Conservation (phyloP, 371 early-diverging fungal species). For the Lichtheimia ramosa region DNA sequence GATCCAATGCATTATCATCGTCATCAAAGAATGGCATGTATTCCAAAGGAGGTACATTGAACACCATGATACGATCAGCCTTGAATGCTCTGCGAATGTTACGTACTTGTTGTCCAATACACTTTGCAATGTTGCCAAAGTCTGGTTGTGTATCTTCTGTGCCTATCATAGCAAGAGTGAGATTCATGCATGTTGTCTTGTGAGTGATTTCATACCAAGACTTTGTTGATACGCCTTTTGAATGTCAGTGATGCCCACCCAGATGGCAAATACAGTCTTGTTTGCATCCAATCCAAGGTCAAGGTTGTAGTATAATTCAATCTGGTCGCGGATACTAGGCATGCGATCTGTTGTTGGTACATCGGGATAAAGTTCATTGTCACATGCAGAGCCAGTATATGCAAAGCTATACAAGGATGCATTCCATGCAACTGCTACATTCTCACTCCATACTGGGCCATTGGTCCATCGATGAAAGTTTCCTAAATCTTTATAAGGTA, state of each 20-base stretch:
- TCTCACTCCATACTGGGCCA: constrained; percentile 49
- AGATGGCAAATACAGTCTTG: constrained; percentile 50
- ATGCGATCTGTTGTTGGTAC: constrained; percentile 17
- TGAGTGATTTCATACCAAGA: constrained; percentile 15
- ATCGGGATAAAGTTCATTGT: constrained; percentile 27
- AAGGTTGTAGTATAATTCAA: constrained; percentile 38
- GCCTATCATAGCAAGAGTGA: background rate
- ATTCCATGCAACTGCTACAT: constrained; percentile 45
- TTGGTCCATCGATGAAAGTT: constrained; percentile 40
- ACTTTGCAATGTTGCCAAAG: constrained; percentile 21
- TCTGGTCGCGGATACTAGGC: constrained; percentile 45
- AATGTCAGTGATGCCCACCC: constrained; percentile 46
- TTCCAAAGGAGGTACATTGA: constrained; percentile 41
- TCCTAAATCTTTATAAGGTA: constrained; percentile 26
- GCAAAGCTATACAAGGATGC: constrained; percentile 42
- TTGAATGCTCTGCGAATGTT: constrained; percentile 29
- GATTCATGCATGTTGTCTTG: no score
- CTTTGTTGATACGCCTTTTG: constrained; percentile 17
- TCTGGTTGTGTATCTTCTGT: constrained; percentile 11
- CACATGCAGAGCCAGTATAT: constrained; percentile 44
- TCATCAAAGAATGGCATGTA: constrained; percentile 38
- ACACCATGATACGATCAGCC: constrained; percentile 31
- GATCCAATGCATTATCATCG: background rate
- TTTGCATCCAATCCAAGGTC: constrained; percentile 26
- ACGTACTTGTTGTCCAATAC: constrained; percentile 34